A percentile compares a stretch with the other conserved stretches of the same genome.
These are phyloP conservation scores for Phytophthora sansomeana DNA, from an alignment of 352 stramenopile species.

Conservation along the genomic window DNA sequence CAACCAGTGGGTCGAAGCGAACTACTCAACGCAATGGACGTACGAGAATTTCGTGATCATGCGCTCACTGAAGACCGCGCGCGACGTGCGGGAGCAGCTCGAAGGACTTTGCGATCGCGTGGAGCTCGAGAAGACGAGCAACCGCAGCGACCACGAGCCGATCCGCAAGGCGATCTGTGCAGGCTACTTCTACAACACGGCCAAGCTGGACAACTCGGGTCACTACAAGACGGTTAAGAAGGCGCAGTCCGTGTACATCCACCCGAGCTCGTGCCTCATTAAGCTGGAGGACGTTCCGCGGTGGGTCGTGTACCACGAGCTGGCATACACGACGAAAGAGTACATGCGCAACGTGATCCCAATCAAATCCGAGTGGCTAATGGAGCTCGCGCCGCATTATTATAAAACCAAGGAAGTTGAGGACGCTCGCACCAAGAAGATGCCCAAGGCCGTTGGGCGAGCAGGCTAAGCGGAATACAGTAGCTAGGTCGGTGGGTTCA, in stretches of 20 bases:
- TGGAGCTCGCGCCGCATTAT: constrained; percentile 99
- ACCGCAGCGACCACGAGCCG: constrained; percentile 91
- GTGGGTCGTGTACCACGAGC: constrained; percentile 99
- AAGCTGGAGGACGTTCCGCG: constrained; percentile 91
- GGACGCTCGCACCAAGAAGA: constrained; percentile 96
- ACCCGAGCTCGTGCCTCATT: constrained; percentile 97
- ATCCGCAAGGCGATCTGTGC: constrained; percentile 98
- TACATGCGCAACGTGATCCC: constrained; percentile 98
- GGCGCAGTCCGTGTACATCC: constrained; percentile 97
- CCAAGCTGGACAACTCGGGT: constrained; percentile 95
- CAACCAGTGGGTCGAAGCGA: constrained; percentile 97
- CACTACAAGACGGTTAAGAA: constrained; percentile 99
- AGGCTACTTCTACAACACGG: constrained; percentile 99
- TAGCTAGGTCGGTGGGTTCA: too few species aligned
- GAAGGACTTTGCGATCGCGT: constrained; percentile 99
- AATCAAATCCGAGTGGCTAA: constrained; percentile 98
- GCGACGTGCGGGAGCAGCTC: constrained; percentile 99
- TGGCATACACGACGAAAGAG: constrained; percentile 99
- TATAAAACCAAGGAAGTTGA: constrained; percentile 98
- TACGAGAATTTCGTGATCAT: constrained; percentile 98
- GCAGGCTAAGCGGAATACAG: constrained; percentile 39
- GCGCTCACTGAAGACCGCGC: constrained; percentile 96
- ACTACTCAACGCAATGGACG: constrained; percentile 97
- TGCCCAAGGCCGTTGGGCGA: constrained; percentile 90
- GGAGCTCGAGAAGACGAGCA: constrained; percentile 93